phyloP scores from a whole-genome alignment of 2,329 filamentous ascomycete species.

The Mycosphaerelloides madeirae region DNA sequence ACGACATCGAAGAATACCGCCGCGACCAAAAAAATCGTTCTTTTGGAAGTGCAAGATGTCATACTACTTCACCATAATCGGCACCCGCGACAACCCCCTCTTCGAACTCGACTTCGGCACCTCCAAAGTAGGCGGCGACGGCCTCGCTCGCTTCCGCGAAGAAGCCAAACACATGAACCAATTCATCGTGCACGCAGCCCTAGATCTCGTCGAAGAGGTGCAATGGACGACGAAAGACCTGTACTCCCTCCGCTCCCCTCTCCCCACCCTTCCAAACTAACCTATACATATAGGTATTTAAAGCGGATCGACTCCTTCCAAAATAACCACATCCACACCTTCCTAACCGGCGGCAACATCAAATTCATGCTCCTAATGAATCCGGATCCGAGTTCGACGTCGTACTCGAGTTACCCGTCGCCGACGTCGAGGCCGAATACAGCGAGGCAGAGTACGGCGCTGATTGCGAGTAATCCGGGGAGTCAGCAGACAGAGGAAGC shows the following conservation, averaged over 20 bases:
- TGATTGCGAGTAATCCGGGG: constrained; percentile 63
- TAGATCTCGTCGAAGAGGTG: constrained; percentile 93
- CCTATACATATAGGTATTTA: constrained; percentile 66
- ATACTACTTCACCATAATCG: constrained; percentile 97
- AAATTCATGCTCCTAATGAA: constrained; percentile 94
- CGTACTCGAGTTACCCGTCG: constrained; percentile 31
- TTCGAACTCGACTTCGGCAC: constrained; percentile 98
- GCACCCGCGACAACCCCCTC: constrained; percentile 89
- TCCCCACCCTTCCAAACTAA: neutral
- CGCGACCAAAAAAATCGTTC: neutral
- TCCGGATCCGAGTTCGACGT: constrained; percentile 48
- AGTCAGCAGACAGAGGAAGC: constrained; percentile 91
- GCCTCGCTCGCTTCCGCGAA: constrained; percentile 79
- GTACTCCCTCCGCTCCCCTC: constrained; percentile 44
- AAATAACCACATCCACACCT: constrained; percentile 85
- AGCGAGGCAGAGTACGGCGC: constrained; percentile 28
- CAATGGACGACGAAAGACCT: constrained; percentile 87
- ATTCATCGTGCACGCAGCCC: constrained; percentile 88
- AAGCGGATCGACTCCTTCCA: constrained; percentile 97
- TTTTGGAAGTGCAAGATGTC: constrained; percentile 61
- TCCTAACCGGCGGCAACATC: constrained; percentile 85
- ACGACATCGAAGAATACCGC: neutral
- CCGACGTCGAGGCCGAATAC: constrained; percentile 26
- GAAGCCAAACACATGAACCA: constrained; percentile 92
- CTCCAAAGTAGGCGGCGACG: constrained; percentile 92